Evolutionary conservation across 345 rosid genomes (phyloP).

Genomic region (Salix caprea): DNA sequence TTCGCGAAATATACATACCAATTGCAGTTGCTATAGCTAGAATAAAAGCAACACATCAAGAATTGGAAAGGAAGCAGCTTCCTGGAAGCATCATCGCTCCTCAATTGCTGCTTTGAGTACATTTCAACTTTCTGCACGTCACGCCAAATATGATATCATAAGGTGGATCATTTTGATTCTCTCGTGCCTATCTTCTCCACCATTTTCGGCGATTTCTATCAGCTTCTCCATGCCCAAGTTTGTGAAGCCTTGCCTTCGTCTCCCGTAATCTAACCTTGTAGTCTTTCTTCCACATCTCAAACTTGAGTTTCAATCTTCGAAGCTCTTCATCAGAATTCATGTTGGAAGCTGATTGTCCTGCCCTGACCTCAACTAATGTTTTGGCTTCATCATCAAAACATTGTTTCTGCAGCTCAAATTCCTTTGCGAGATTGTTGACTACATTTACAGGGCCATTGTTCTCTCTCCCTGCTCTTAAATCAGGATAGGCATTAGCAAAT

Average conservation of each 20-base stretch:
- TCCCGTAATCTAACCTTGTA: constrained; percentile 71
- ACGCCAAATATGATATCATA: neutral
- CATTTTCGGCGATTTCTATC: constrained; percentile 65
- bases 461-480: constrained; percentile 46
- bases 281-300: constrained; percentile 87
- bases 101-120: constrained; percentile 1
- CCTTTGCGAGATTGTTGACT: constrained; percentile 56
- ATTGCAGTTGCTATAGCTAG: neutral
- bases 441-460: constrained; percentile 48
- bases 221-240: constrained; percentile 40
- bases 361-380: constrained; percentile 46
- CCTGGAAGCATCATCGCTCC: neutral
- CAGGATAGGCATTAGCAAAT: constrained; percentile 31
- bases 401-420: constrained; percentile 67
- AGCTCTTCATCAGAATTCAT: constrained; percentile 56
- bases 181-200: constrained; percentile 68
- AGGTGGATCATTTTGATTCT: neutral
- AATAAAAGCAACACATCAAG: constrained; percentile 1
- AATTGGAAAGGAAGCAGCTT: constrained; percentile 13
- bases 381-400: constrained; percentile 63
- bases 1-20: neutral
- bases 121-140: neutral
- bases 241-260: constrained; percentile 59
- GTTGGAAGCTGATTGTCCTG: constrained; percentile 28
- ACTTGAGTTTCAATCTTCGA: constrained; percentile 53